Base-by-base conservation (phyloP, 2,329 filamentous ascomycete species). In the Hypoxylon rubiginosum region DNA sequence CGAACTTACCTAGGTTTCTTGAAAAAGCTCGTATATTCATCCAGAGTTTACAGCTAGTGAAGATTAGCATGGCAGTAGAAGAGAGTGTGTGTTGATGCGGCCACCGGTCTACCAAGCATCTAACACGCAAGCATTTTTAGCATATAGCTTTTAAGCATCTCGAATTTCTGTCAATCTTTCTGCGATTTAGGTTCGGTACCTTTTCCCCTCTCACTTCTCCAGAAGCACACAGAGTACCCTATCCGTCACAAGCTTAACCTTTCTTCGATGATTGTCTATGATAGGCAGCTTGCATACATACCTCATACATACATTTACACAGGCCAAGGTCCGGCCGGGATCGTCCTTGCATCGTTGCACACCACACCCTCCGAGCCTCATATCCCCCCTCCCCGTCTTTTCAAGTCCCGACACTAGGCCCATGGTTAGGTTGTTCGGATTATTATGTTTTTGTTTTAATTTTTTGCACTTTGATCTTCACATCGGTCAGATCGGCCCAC, bases 401-500 rank as follows among this genome's bases (percentile, higher is more conserved):
- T 59, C 52, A 60, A 63, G 52, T 65, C 56, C 66, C 64, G 68
- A 54, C 66, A 62, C 64, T 67, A 67, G 30, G 49, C 62, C 53
- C 7, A 32, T 30, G 43, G 43, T 21, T 49, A 36, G 45, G 50
- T 30, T 32, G 43, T 24, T 30, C 41, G 19, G 32, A 46, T 36
- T 41, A 10, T 9, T 9, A n/a, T n/a, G n/a, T n/a, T n/a, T n/a
- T n/a, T n/a, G n/a, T n/a, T n/a, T n/a, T n/a, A n/a, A n/a, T 41
- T 17, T 17, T 41, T 36, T 7, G 13, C 36, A 6, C 36, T 41
- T 41, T 10, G 9, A 6, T 43, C 6, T 19, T 10, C 39, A 17
- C 55, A 54, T 69, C 67, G 64, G 64, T 52, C 52, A n/a, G n/a
- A n/a, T n/a, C n/a, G n/a, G n/a, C n/a, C n/a, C 49, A 49, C 52